Evolutionary conservation across 202 grass and related monocot species (phyloP).

Genomic region (Miscanthus sacchariflorus): DNA sequence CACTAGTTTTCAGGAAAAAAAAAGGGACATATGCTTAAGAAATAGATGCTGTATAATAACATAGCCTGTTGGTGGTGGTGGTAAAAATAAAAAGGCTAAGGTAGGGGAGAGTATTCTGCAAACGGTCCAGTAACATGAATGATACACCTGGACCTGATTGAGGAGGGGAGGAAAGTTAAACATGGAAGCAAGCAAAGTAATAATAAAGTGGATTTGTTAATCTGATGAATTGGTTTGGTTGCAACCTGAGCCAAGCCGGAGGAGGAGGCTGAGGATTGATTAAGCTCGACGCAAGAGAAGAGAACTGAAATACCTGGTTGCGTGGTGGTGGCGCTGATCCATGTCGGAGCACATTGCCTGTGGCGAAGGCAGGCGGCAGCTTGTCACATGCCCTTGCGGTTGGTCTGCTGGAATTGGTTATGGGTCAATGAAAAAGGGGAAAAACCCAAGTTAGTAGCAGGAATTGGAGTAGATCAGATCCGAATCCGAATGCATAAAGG

Average conservation of each 20-base stretch:
- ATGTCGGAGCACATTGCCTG: constrained; percentile 53
- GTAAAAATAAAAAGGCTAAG: neutral
- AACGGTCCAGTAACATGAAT: too few relatives aligned
- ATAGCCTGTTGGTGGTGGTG: neutral
- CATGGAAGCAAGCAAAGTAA: neutral
- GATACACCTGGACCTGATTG: neutral
- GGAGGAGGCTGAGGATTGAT: neutral
- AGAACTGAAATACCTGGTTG: constrained; percentile 35
- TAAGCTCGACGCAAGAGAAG: neutral
- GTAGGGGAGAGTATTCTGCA: neutral
- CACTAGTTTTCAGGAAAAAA: neutral
- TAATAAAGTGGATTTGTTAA: neutral
- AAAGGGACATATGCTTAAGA: neutral
- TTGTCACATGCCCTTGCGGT: constrained; percentile 45
- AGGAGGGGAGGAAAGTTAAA: neutral
- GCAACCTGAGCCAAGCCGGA: neutral
- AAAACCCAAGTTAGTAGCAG: neutral
- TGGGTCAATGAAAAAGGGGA: neutral
- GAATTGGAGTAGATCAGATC: neutral
- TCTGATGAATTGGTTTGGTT: neutral
- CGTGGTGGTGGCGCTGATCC: constrained; percentile 31
- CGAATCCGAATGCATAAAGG: neutral
- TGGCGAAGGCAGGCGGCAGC: constrained; percentile 31
- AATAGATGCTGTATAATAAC: neutral
- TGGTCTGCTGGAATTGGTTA: neutral